These are phyloP conservation scores for Nicotiana tabacum DNA, from an alignment of 257 asterid genomes.

Conservation along the genomic window DNA sequence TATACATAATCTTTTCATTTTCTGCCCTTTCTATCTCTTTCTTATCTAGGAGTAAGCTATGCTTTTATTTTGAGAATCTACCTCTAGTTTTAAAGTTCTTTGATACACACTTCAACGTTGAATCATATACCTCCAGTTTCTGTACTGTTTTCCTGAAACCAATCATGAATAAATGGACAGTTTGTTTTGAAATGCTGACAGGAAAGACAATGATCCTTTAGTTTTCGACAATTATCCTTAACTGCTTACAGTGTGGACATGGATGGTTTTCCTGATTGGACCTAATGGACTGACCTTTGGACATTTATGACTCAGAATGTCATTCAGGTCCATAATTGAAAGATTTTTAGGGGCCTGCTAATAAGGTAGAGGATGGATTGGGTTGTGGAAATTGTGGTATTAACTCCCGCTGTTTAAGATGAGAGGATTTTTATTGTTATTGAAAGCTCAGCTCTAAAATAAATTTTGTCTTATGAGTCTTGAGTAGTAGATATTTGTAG, in stretches of 20 bases:
- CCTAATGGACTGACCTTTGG: background rate
- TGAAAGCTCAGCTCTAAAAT: background rate
- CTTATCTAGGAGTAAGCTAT: background rate
- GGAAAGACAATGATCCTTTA: no score
- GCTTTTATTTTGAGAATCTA: background rate
- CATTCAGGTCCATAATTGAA: background rate
- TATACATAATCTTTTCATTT: slow-evolving; percentile 5
- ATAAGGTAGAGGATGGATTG: background rate
- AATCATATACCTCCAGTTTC: background rate
- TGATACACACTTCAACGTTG: background rate
- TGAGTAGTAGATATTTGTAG: background rate
- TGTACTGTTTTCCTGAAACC: background rate
- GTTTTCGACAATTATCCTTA: no score
- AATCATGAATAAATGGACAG: background rate
- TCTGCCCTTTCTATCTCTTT: background rate
- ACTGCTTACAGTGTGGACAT: background rate
- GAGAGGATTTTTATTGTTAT: background rate
- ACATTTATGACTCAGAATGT: background rate
- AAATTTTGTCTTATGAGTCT: background rate
- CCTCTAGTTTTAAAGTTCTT: background rate
- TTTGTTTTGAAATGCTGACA: background rate
- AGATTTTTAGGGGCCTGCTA: background rate
- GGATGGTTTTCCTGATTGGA: background rate
- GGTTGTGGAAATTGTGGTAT: background rate
- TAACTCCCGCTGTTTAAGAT: background rate